Conservation (phyloP, 495 filamentous ascomycete genomes). For the Hypoxylon lienhwacheense region DNA sequence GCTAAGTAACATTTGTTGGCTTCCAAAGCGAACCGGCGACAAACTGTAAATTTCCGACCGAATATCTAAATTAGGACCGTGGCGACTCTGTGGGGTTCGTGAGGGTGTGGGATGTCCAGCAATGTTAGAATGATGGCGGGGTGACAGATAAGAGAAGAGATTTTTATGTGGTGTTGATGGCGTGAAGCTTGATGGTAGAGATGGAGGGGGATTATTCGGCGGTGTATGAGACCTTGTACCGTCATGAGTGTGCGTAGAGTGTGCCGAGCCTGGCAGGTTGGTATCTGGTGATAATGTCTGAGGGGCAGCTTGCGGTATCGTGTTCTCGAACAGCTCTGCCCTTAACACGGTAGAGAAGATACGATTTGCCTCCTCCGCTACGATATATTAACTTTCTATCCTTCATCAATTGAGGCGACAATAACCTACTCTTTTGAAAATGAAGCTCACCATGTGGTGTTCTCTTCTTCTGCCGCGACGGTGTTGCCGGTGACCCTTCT, state of each 20-base stretch:
- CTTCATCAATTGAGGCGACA: background rate
- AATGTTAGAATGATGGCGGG: slow-evolving; percentile 64
- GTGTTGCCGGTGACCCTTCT: slow-evolving; percentile 87
- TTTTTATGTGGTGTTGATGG: slow-evolving; percentile 97
- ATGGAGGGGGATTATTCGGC: slow-evolving; percentile 63
- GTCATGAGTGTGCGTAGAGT: slow-evolving; percentile 62
- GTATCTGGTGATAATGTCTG: slow-evolving; percentile 66
- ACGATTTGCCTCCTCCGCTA: slow-evolving; percentile 91
- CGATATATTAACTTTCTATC: slow-evolving; percentile 45
- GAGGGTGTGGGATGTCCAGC: slow-evolving; percentile 80
- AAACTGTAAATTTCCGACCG: slow-evolving; percentile 90
- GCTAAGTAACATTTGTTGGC: slow-evolving; percentile 86
- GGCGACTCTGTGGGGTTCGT: slow-evolving; percentile 83
- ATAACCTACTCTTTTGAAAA: slow-evolving; percentile 81
- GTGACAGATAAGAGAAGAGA: slow-evolving; percentile 88
- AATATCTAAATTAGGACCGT: slow-evolving; percentile 82
- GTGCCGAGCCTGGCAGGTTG: slow-evolving; percentile 55
- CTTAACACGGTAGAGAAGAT: slow-evolving; percentile 88
- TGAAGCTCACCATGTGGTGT: slow-evolving; percentile 87
- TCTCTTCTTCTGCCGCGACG: slow-evolving; percentile 79
- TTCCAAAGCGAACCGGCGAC: slow-evolving; percentile 86
- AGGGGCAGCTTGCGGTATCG: slow-evolving; percentile 79
- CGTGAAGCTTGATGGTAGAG: slow-evolving; percentile 69
- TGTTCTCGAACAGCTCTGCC: slow-evolving; percentile 85
- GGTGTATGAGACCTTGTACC: slow-evolving; percentile 79